Conservation (phyloP, 306 rosid genomes). For the Crataegus laevigata region DNA sequence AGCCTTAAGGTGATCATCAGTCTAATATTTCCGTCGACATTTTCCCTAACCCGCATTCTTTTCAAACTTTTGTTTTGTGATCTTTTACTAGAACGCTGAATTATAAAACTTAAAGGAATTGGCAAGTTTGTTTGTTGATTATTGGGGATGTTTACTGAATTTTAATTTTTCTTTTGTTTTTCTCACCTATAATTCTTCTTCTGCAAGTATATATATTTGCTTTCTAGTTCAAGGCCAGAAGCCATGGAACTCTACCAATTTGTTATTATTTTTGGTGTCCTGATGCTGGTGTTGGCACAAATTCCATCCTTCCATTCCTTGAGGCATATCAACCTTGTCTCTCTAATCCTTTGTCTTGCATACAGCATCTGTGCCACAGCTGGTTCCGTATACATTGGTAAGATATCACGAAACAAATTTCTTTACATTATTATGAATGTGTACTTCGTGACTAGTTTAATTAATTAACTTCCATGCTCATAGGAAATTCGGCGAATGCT, state of each 20-base stretch:
- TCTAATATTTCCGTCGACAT: background rate
- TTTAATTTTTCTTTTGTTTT: background rate
- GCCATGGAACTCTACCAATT: conserved; percentile 51
- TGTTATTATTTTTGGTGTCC: conserved; percentile 36
- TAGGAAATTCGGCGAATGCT: conserved; percentile 43
- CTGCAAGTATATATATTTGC: conserved; percentile 43
- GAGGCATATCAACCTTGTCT: conserved; percentile 48
- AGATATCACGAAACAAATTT: background rate
- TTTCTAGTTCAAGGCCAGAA: conserved; percentile 31
- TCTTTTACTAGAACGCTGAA: background rate
- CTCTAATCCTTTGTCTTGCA: conserved; percentile 40
- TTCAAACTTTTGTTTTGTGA: background rate
- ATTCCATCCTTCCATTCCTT: conserved; percentile 69
- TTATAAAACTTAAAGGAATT: too few relatives aligned
- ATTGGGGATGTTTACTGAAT: too few relatives aligned
- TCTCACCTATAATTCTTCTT: background rate
- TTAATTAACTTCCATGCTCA: background rate
- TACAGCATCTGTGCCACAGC: conserved; percentile 32
- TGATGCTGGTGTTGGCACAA: conserved; percentile 52
- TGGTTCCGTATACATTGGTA: conserved; percentile 54
- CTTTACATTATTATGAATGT: background rate
- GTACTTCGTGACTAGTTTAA: too few relatives aligned
- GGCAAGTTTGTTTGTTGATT: background rate
- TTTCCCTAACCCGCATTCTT: background rate
- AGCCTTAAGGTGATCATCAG: conserved; percentile 39